Evolutionary conservation across 169 alveolate genomes (phyloP).

Genomic region (Plasmodium gaboni): DNA sequence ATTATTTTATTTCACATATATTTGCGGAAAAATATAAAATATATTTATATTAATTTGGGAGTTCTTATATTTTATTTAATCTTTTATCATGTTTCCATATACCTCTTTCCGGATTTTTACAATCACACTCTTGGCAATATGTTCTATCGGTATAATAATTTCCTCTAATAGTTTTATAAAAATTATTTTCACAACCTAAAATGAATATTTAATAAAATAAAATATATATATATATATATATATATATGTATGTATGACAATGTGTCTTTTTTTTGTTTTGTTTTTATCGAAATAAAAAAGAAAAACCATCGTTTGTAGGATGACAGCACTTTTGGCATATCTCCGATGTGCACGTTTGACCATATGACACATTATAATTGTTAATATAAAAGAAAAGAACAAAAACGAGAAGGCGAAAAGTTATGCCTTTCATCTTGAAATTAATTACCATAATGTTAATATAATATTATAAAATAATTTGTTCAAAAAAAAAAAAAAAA

Average conservation of each 20-base stretch:
- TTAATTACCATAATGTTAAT: no score
- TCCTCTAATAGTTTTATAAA: conserved; percentile 37
- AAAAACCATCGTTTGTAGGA: conserved; percentile 52
- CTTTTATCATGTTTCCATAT: neutral
- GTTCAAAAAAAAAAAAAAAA: neutral
- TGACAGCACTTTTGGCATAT: conserved; percentile 49
- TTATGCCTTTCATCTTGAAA: no score
- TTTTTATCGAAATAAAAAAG: neutral
- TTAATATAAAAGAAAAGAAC: no score
- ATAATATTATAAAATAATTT: neutral
- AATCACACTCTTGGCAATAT: conserved; percentile 57
- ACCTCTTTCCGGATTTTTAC: conserved; percentile 44
- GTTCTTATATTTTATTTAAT: no score
- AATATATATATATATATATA: no score
- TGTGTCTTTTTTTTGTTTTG: no score
- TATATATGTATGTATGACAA: no score
- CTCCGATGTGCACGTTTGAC: conserved; percentile 65
- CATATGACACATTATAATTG: conserved; percentile 5
- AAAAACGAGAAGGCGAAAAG: no score
- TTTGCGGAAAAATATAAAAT: neutral
- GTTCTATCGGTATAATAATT: conserved; percentile 38
- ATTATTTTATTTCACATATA: neutral
- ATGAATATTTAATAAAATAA: neutral
- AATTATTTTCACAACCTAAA: conserved; percentile 62
- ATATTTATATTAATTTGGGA: neutral